A percentile compares a stretch with the other conserved stretches of the same genome.
These are phyloP conservation scores for Tetraselmis chui DNA, from an alignment of 139 green algal genomes.

Conservation along the genomic window DNA sequence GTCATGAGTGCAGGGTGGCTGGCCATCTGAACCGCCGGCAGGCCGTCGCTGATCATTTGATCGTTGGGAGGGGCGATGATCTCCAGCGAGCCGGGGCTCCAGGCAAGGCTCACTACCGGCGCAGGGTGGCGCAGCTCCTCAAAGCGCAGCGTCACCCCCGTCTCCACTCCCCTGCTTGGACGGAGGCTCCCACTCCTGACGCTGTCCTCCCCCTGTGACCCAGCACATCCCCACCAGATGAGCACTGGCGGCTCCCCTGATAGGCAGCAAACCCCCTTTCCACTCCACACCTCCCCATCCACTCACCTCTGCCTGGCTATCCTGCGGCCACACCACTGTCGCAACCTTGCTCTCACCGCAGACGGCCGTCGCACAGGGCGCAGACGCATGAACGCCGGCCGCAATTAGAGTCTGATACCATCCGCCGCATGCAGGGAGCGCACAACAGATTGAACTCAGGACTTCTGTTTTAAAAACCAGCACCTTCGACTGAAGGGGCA, in stretches of 20 bases:
- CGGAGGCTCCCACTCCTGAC: not conserved
- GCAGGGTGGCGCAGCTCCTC: slow-evolving; percentile 25
- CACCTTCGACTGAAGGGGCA: not conserved
- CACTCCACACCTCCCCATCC: not conserved
- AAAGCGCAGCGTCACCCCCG: not conserved
- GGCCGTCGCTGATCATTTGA: slow-evolving; percentile 37
- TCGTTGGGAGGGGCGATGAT: slow-evolving; percentile 10
- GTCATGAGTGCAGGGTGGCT: slow-evolving; percentile 51
- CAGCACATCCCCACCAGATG: not conserved
- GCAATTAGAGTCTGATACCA: slow-evolving; percentile 30
- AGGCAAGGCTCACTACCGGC: slow-evolving; percentile 11
- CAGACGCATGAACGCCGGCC: slow-evolving; percentile 24
- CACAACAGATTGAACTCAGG: slow-evolving; percentile 18
- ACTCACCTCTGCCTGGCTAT: not conserved
- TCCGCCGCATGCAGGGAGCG: not conserved
- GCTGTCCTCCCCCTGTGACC: not conserved
- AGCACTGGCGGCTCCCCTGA: not conserved
- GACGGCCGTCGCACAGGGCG: slow-evolving; percentile 37
- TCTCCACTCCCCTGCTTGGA: too few relatives aligned
- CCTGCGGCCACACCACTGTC: slow-evolving; percentile 43
- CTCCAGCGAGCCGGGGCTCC: slow-evolving; percentile 22
- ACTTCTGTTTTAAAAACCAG: slow-evolving; percentile 15
- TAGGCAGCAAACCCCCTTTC: not conserved
- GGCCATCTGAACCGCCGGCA: slow-evolving; percentile 18
- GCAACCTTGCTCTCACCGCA: slow-evolving; percentile 26